A percentile compares a stretch with the other conserved stretches of the same genome.
phyloP scores from a whole-genome alignment of 805 yeast species.

The Metschnikowia proteae region DNA sequence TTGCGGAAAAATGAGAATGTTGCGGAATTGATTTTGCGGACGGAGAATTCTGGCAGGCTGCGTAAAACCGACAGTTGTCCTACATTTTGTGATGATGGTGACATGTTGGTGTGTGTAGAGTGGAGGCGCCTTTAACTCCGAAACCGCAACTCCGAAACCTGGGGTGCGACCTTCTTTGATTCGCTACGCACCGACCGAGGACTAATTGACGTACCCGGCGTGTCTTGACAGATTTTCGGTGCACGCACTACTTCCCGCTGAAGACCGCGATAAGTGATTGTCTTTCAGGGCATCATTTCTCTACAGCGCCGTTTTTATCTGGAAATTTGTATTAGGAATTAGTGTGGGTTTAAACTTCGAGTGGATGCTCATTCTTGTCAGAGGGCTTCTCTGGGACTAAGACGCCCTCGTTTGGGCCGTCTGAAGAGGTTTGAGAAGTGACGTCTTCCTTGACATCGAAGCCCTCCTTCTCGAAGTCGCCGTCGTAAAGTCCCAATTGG shows the following conservation, averaged over 20 bases:
- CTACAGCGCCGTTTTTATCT: too few species aligned
- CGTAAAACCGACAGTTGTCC: too few species aligned
- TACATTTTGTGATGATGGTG: too few species aligned
- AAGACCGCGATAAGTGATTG: background rate
- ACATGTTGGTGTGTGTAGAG: too few species aligned
- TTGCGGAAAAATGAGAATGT: too few species aligned
- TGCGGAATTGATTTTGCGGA: too few species aligned
- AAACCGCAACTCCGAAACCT: background rate
- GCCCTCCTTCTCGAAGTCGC: slow-evolving; percentile 38
- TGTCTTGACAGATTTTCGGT: too few species aligned
- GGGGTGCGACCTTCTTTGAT: slow-evolving; percentile 1
- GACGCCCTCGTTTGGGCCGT: slow-evolving; percentile 10
- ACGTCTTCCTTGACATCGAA: slow-evolving; percentile 30
- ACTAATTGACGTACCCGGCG: background rate
- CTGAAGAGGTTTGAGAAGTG: slow-evolving; percentile 19
- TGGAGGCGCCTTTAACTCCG: background rate
- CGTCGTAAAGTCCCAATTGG: slow-evolving; percentile 53
- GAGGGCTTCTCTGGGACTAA: slow-evolving; percentile 7
- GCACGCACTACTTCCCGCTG: too few species aligned
- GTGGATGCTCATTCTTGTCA: slow-evolving; percentile 1
- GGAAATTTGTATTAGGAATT: background rate
- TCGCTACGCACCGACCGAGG: too few species aligned
- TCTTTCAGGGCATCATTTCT: background rate
- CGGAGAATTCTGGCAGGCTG: too few species aligned
- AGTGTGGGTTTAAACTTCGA: slow-evolving; percentile 3